Base-by-base conservation (phyloP, 192 early-diverging fungal species). In the Haplosporangium gracile region DNA sequence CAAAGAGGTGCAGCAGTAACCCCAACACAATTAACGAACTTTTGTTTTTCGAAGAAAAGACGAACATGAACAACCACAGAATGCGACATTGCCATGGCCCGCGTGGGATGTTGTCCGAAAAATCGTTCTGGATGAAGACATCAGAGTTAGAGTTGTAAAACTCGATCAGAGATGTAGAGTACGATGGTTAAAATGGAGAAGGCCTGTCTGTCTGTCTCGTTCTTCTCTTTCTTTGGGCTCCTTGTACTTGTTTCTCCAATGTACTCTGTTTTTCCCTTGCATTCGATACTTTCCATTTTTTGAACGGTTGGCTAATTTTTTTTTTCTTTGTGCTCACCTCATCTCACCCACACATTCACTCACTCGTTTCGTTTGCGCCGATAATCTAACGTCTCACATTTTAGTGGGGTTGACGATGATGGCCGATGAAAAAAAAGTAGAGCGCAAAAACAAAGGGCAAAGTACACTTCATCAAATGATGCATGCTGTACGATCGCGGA, bases 221-320 rank as follows among this genome's bases (percentile, higher is more conserved):
- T n/a, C n/a, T n/a, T n/a, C n/a, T n/a, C n/a, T n/a, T n/a, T n/a
- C n/a, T n/a, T n/a, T n/a, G n/a, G n/a, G n/a, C 49, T 51, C 49
- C 36, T 1, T 36, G 36, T 51, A 18, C 18, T 51, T 51, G 49
- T 51, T 51, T 65, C 60, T 57, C 29, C 60, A 65, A 15, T 4
- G n/a, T 7, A 65, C 60, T 13, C 15, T 65, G 60, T 65, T 65
- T 65, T 32, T 65, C 60, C 60, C 60, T 65, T 65, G 60, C 60
- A 65, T 65, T 65, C 60, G 60, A 65, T 32, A 13, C 60, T 65
- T 32, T 26, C 26, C 60, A 8, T 26, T 60, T 26, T 26, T 8
- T 53, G 51, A 36, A 57, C 55, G 22, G 55, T 26, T 57, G 55
- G 55, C 2, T 36, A 36, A 2, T 9, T 45, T 11, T 11, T 43